These are phyloP conservation scores for Cucurbita ficifolia DNA, from an alignment of 306 rosid genomes.

Conservation along the genomic window DNA sequence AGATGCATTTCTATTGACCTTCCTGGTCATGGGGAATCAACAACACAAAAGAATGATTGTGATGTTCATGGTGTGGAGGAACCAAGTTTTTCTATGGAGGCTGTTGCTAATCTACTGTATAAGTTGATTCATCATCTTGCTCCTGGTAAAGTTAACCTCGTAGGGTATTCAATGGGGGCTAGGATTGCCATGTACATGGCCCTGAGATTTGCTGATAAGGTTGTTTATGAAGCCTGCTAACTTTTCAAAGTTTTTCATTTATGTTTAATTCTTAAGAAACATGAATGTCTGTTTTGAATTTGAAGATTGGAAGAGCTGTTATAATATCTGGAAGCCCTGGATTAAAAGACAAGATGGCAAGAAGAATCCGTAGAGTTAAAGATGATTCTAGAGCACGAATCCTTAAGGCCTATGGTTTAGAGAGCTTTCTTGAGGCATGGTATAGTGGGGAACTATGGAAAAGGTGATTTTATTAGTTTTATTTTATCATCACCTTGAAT, in stretches of 20 bases:
- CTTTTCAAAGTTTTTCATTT: background rate
- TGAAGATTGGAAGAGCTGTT: conserved; percentile 67
- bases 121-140: conserved; percentile 36
- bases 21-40: conserved; percentile 81
- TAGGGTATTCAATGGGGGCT: conserved; percentile 94
- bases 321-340: conserved; percentile 91
- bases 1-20: conserved; percentile 85
- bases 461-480: conserved; percentile 33
- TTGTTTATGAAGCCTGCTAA: conserved; percentile 15
- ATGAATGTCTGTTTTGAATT: conserved; percentile 23
- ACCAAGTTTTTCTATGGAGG: conserved; percentile 44
- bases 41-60: conserved; percentile 17
- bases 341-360: conserved; percentile 44
- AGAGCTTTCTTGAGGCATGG: conserved; percentile 59
- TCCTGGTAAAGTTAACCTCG: conserved; percentile 49
- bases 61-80: conserved; percentile 13
- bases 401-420: conserved; percentile 49
- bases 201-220: conserved; percentile 50
- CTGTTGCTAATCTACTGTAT: conserved; percentile 32
- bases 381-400: conserved; percentile 66
- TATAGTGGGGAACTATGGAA: conserved; percentile 70
- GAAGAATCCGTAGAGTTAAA: conserved; percentile 59
- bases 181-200: conserved; percentile 81
- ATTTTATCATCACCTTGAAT: conserved; percentile 5
- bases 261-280: conserved; percentile 9